Base-by-base conservation (phyloP, 257 asterid genomes). In the Solanum verrucosum region DNA sequence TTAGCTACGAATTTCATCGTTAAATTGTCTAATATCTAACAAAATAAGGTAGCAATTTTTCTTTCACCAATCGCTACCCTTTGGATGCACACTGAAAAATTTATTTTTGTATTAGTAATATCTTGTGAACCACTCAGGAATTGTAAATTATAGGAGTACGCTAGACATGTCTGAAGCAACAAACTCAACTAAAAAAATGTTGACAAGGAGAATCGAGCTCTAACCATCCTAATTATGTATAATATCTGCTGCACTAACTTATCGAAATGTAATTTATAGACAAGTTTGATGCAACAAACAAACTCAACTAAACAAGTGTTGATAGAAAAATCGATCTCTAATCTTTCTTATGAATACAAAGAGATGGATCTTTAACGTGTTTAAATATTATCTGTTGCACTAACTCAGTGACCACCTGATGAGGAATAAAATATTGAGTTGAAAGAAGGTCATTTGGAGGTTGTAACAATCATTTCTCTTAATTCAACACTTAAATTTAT, bases 311-410 rank as follows among this genome's bases (percentile, higher is more conserved):
- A 23, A 23, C 5, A 60, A 0, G 5, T 60, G 4, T 52, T 52
- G 23, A 23, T 60, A 7, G 27, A 56, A 1, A 7, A 20, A 59
- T 59, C 0, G 1, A 56, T 56, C 65, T 6, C 65, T 46, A 0
- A 46, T 14, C 59, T 46, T 4, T 4, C 20, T 46, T 46, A 46
- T 46, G 20, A 0, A 44, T 4, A 44, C 5, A 42, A 1, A 3
- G 15, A 42, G 0, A 42, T 42, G 15, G 2, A 46, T 46, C 2
- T 46, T 0, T 56, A 18, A 56, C 1, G 9, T 52, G 1, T 14
- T 49, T 49, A 5, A 14, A 2, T 15, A 15, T 0, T 42, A 42
- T 0, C 0, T 15, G n/a, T 7, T 71, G 7, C 13, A 31, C 38
- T 29, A 7, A 29, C 21, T 70, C 3, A 27, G 12, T 5, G 4